Evolutionary conservation across 345 rosid genomes (phyloP), one percentile per base, ranked within the genome.

Genomic region (Eucalyptus globulus): DNA sequence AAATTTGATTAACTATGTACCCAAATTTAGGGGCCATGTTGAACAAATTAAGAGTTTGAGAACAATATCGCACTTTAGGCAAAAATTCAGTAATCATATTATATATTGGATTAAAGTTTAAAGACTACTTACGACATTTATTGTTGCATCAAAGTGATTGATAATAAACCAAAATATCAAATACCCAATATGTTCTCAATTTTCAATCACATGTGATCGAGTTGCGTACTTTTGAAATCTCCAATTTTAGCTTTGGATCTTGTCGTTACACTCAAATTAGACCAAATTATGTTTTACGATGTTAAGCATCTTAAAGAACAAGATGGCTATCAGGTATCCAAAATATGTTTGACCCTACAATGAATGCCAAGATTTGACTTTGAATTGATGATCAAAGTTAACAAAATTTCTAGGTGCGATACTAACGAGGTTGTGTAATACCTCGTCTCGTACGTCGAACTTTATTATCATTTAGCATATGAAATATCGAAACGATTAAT

Each of bases 251-350:
- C 13, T 24, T 1, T 9, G 29, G 11, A 56, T 24, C 19, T 56
- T 24, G 62, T 24, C 3, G 1, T 56, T 24, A 24, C 27, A 56
- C 29, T 56, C 62, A 24, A 56, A 56, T 56, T 56, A 56, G 62
- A 56, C 62, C 6, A 56, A 10, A 56, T 56, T 56, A 56, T 56
- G 62, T 9, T 24, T 22, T 9, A 24, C 29, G 13, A 56, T 56
- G 0, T 22, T 1, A 0, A 56, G 29, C 62, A 24, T 56, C 27
- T 5, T 14, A 14, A n/a, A 69, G 40, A 31, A 6, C 4, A 31
- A 4, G 80, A 31, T 4, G 12, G 43, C 24, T 15, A 69, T 69
- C 12, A 19, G 16, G 7, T 9, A 31, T 67, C 40, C 76, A 4
- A 67, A n/a, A 15, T 31, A 31, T n/a, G 10, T n/a, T 67, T 67